Evolutionary conservation across 2,329 filamentous ascomycete genomes (phyloP).

Genomic region (Colletotrichum sp.): DNA sequence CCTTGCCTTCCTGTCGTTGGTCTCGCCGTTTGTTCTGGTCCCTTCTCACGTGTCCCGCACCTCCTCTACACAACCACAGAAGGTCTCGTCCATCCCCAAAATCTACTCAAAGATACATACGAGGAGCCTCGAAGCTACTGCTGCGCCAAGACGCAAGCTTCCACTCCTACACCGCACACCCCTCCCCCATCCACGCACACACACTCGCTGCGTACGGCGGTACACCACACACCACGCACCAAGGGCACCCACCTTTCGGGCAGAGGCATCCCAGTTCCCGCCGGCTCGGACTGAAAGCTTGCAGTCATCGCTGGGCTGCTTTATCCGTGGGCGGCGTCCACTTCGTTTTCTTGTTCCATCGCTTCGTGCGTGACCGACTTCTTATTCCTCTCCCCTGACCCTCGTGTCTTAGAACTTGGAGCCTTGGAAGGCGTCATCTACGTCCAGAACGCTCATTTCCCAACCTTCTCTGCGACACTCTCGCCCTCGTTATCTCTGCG

Average conservation of each 20-base stretch:
- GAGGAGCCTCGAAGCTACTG: conserved; percentile 15
- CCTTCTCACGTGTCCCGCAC: conserved; percentile 13
- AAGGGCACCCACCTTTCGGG: conserved; percentile 11
- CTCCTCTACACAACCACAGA: neutral
- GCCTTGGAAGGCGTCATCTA: conserved; percentile 6
- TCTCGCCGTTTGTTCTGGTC: neutral
- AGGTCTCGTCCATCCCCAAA: neutral
- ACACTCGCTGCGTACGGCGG: neutral
- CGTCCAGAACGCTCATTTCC: neutral
- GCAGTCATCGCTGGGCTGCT: conserved; percentile 7
- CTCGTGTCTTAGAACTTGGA: conserved; percentile 8
- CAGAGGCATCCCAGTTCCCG: conserved; percentile 19
- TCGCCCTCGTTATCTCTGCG: neutral
- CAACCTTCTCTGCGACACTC: neutral
- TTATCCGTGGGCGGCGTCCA: conserved; percentile 13
- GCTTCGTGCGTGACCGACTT: conserved; percentile 21
- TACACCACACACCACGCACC: neutral
- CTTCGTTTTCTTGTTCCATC: neutral
- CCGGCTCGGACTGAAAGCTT: conserved; percentile 12
- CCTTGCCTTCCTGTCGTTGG: neutral
- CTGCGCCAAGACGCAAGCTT: conserved; percentile 19
- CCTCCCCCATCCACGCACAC: neutral
- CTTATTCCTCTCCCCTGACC: conserved; percentile 6
- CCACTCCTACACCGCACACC: conserved; percentile 7
- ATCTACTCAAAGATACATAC: neutral